phyloP scores from a whole-genome alignment of 805 yeast genomes.

The Torulaspora maleeae region DNA sequence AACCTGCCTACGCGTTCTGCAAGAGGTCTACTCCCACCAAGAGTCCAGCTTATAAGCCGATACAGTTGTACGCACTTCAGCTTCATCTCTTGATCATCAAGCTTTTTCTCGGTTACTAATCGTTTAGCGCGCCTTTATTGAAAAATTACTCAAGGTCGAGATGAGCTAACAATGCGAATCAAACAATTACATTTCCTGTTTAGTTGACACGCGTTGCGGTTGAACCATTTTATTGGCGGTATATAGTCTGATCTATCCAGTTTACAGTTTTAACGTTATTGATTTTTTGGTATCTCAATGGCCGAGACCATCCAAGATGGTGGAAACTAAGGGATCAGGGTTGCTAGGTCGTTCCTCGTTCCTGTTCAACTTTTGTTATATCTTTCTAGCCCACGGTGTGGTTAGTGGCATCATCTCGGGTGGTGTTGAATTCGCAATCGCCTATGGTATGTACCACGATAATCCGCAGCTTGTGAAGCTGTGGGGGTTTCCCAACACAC shows the following conservation, averaged over 20 bases:
- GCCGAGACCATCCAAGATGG: not conserved
- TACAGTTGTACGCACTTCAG: no score
- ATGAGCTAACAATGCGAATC: not conserved
- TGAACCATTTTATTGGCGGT: not conserved
- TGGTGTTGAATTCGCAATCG: slow-evolving; percentile 28
- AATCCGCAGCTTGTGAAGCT: slow-evolving; percentile 12
- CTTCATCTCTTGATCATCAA: not conserved
- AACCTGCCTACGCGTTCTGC: no score
- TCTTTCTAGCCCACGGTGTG: slow-evolving; percentile 17
- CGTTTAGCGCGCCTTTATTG: slow-evolving; percentile 4
- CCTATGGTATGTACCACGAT: slow-evolving; percentile 26
- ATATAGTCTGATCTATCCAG: slow-evolving; percentile 1
- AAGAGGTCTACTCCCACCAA: no score
- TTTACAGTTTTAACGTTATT: not conserved
- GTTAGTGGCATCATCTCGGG: slow-evolving; percentile 24
- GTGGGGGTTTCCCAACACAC: slow-evolving; percentile 30
- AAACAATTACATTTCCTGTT: slow-evolving; percentile 2
- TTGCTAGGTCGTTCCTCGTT: slow-evolving; percentile 1
- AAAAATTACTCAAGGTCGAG: slow-evolving; percentile 3
- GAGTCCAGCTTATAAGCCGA: no score
- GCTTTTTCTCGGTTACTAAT: not conserved
- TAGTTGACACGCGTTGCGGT: not conserved
- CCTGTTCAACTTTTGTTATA: slow-evolving; percentile 8
- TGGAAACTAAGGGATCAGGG: not conserved
- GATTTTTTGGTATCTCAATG: not conserved